Evolutionary conservation across 2,329 filamentous ascomycete species (phyloP), one percentile per base, ranked within the genome.

Genomic region (Lachnellula arida): DNA sequence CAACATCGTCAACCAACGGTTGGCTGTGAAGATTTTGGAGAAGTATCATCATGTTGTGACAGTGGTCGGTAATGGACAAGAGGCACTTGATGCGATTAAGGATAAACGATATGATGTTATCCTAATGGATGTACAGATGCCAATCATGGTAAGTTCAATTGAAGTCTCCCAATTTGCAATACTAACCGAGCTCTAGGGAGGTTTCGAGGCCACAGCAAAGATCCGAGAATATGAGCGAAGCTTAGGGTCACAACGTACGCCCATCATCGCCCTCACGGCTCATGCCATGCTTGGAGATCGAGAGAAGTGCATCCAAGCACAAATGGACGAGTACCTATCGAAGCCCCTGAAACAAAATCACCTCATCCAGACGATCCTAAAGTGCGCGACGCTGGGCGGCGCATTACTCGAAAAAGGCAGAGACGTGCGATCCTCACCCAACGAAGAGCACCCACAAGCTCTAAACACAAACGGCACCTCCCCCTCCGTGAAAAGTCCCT

Each of bases 111-210:
- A 95, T 71, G 94, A 99, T 72, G 90, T 96, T 59, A 94, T 99
- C 62, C 81, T 99, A 49, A 99, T 99, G 94, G 94, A 99, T 70
- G 94, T 99, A 17, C 94, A 97, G 72, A 99, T 99, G 94, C 94
- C 94, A n/a, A 89, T 97, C 67, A 97, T 97, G 92, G 86, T 89
- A 75, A 76, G 84, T 54, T 5, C 25, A 58, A 35, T n/a, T 40
- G 46, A 51, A 37, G 51, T 42, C 17, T 28, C 2, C 2, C 22
- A 42, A 51, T 11, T 25, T 37, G n/a, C 17, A 39, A 46, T 57
- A 58, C 73, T 81, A 70, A 81, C 68, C 47, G 6, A n/a, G 53
- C 19, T 15, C 50, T 56, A 89, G 86, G 94, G 94, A 70, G 94
- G 94, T 46, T 97, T 99, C 70, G 94, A 99, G 74, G 92, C 94